Evolutionary conservation across 257 asterid genomes (phyloP).

Genomic region (Scutellaria minor): DNA sequence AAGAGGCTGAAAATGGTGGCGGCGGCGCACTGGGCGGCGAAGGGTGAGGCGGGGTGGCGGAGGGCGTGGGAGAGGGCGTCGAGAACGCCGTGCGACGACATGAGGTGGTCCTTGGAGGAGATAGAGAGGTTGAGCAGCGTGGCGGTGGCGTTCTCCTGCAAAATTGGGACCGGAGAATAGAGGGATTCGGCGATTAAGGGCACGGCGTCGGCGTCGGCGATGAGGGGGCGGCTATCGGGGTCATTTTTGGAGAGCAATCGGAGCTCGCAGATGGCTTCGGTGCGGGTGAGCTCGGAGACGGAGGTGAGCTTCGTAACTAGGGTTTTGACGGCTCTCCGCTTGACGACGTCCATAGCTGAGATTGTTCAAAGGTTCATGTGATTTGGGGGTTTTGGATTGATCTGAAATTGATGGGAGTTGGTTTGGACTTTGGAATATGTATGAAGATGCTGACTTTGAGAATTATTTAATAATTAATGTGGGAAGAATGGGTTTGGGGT

Average conservation of each 20-base stretch:
- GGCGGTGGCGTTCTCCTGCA: constrained; percentile 94
- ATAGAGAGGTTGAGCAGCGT: constrained; percentile 83
- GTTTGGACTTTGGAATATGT: constrained; percentile 3
- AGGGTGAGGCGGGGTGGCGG: constrained; percentile 76
- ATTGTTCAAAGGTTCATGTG: constrained; percentile 22
- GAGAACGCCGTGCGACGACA: constrained; percentile 80
- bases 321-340: constrained; percentile 60
- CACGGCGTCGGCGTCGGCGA: constrained; percentile 77
- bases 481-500: constrained; percentile 21
- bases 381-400: not conserved
- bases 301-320: constrained; percentile 79
- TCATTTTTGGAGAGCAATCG: constrained; percentile 80
- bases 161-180: constrained; percentile 57
- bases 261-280: constrained; percentile 85
- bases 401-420: constrained; percentile 4
- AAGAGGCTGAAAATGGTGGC: constrained; percentile 78
- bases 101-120: constrained; percentile 67
- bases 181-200: constrained; percentile 80
- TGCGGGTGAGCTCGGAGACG: constrained; percentile 82
- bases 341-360: constrained; percentile 66
- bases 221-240: constrained; percentile 68
- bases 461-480: not conserved
- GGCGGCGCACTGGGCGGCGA: constrained; percentile 82
- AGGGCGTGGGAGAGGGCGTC: constrained; percentile 97
- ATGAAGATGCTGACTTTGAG: constrained; percentile 19